These are phyloP conservation scores for Lactifluus piperatus DNA, from an alignment of 768 basidiomycete species.

Conservation along the genomic window DNA sequence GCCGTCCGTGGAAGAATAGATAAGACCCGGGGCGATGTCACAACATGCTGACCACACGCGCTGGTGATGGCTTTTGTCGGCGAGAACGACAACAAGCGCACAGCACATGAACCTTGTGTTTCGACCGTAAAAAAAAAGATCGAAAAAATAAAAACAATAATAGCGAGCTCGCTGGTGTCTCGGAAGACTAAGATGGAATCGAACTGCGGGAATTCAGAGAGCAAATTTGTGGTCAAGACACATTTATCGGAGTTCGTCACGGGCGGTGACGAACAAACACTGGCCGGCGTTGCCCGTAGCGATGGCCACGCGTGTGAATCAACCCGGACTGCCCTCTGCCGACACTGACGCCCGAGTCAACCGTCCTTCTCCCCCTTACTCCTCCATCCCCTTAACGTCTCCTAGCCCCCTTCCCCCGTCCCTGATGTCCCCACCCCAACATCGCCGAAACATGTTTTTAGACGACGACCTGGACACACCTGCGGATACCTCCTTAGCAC, in stretches of 20 bases:
- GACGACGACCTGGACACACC: constrained; percentile 21
- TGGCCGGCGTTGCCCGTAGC: constrained; percentile 29
- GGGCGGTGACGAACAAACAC: constrained; percentile 29
- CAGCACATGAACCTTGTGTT: constrained; percentile 19
- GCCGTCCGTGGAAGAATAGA: constrained; percentile 16
- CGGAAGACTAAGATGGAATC: constrained; percentile 8
- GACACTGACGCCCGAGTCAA: constrained; percentile 31
- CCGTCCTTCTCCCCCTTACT: constrained; percentile 27
- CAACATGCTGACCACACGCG: constrained; percentile 19
- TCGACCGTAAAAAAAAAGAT: constrained; percentile 9
- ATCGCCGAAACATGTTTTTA: constrained; percentile 16
- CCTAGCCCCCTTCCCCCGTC: constrained; percentile 21
- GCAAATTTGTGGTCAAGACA: constrained; percentile 22
- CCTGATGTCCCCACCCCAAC: constrained; percentile 20
- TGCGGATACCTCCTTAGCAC: constrained; percentile 19
- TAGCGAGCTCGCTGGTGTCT: constrained; percentile 1
- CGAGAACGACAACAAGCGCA: constrained; percentile 21
- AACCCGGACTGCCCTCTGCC: constrained; percentile 29
- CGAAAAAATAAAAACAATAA: not conserved
- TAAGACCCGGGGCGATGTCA: constrained; percentile 20
- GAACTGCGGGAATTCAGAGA: constrained; percentile 16
- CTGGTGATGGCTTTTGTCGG: constrained; percentile 18
- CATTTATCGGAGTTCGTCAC: constrained; percentile 30
- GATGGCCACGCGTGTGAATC: constrained; percentile 32
- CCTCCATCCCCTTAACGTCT: constrained; percentile 23